Percentiles rank a stretch among this genome's conserved stretches.
phyloP scores from a whole-genome alignment of 306 rosid genomes.

The Cucumis sativus region Cucumber_9930_V3 NC_026661.2:1787001-1787500 shows the following conservation, averaged over 20 bases:
- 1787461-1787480: not conserved
- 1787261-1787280: not conserved
- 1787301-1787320: not conserved
- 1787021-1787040: too few relatives aligned
- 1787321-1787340: constrained; percentile 3
- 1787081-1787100: too few relatives aligned
- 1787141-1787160: not conserved
- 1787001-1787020: too few relatives aligned
- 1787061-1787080: too few relatives aligned
- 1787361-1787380: not conserved
- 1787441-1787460: not conserved
- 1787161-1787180: not conserved
- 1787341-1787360: not conserved
- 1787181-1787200: constrained; percentile 72
- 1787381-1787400: not conserved
- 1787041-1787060: too few relatives aligned
- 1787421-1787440: not conserved
- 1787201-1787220: constrained; percentile 91
- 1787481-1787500: not conserved
- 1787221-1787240: constrained; percentile 68
- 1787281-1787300: constrained; percentile 5
- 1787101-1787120: too few relatives aligned
- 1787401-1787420: not conserved
- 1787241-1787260: constrained; percentile 76
- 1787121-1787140: not conserved